These are phyloP conservation scores for Coniochaeta prunicola DNA, from an alignment of 2,329 filamentous ascomycete genomes.

Conservation along the genomic window DNA sequence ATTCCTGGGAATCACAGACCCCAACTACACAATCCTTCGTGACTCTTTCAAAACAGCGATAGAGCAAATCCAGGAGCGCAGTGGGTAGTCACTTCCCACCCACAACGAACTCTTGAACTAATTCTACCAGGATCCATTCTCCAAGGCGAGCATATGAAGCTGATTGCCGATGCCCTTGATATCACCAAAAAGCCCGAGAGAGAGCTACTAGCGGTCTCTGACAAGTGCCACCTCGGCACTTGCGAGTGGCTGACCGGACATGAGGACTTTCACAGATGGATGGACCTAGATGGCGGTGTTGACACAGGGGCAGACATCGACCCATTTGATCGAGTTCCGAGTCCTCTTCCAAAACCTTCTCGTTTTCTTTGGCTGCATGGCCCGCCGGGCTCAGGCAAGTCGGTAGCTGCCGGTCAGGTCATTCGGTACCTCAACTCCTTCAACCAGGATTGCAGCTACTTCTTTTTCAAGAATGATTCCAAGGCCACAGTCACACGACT, in stretches of 20 bases:
- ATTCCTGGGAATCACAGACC: conserved; percentile 13
- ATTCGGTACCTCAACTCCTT: conserved; percentile 14
- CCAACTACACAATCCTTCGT: conserved; percentile 16
- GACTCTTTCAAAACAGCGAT: conserved; percentile 12
- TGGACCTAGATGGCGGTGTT: no score
- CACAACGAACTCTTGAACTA: no score
- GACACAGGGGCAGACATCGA: no score
- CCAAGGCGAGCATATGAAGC: conserved; percentile 7
- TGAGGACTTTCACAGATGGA: conserved; percentile 15
- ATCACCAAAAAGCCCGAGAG: no score
- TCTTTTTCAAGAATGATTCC: conserved; percentile 16
- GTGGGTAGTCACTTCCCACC: no score
- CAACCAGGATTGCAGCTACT: conserved; percentile 17
- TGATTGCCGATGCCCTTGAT: no score
- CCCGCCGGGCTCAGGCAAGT: conserved; percentile 19
- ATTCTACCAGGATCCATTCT: conserved; percentile 11
- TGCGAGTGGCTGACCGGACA: conserved; percentile 18
- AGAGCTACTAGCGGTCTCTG: conserved; percentile 13
- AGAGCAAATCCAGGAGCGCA: conserved; percentile 12
- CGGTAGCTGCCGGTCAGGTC: conserved; percentile 16
- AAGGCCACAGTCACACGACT: conserved; percentile 6
- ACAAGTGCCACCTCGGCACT: conserved; percentile 14
- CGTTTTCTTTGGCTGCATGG: conserved; percentile 21
- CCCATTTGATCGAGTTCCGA: no score
- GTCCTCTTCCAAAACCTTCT: not conserved